Conservation (phyloP, 805 yeast species). For the Lachancea quebecensis region DNA sequence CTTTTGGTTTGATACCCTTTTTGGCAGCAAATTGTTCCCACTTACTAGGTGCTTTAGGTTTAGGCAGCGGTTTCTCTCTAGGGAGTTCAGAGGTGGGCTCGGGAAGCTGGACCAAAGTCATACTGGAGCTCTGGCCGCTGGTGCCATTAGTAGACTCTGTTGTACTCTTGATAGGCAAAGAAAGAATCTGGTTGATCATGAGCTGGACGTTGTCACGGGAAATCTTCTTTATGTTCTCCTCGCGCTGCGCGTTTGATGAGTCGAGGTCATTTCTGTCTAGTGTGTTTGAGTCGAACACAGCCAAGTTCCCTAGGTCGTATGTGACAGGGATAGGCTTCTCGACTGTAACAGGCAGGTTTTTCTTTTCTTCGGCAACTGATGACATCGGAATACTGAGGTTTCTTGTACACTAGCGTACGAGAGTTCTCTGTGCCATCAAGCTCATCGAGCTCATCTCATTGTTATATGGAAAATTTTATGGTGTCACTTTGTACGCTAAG, state of each 20-base stretch:
- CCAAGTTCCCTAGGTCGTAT: constrained; percentile 84
- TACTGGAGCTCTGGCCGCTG: constrained; percentile 57
- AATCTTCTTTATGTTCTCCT: constrained; percentile 52
- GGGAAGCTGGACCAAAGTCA: constrained; percentile 81
- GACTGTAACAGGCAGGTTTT: constrained; percentile 62
- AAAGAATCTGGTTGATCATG: constrained; percentile 80
- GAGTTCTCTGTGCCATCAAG: background rate
- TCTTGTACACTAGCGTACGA: background rate
- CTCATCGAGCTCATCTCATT: constrained; percentile 3
- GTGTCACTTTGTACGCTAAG: background rate
- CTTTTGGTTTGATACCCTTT: constrained; percentile 90
- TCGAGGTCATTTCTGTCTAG: constrained; percentile 55
- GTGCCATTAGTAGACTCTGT: constrained; percentile 59
- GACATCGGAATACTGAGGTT: constrained; percentile 1
- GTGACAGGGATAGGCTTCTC: constrained; percentile 86
- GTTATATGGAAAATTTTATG: background rate
- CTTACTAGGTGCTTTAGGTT: constrained; percentile 83
- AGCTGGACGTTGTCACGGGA: constrained; percentile 93
- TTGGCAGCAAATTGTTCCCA: constrained; percentile 96
- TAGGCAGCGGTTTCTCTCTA: constrained; percentile 93
- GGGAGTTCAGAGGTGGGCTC: constrained; percentile 78
- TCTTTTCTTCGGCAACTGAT: constrained; percentile 12
- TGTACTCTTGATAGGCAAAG: constrained; percentile 83
- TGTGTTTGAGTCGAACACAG: constrained; percentile 87
- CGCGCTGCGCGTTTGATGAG: constrained; percentile 48